Percentiles rank a stretch among this genome's conserved stretches.
Conservation (phyloP, 1,284 basidiomycete genomes). For the Sutorius eximius region DNA sequence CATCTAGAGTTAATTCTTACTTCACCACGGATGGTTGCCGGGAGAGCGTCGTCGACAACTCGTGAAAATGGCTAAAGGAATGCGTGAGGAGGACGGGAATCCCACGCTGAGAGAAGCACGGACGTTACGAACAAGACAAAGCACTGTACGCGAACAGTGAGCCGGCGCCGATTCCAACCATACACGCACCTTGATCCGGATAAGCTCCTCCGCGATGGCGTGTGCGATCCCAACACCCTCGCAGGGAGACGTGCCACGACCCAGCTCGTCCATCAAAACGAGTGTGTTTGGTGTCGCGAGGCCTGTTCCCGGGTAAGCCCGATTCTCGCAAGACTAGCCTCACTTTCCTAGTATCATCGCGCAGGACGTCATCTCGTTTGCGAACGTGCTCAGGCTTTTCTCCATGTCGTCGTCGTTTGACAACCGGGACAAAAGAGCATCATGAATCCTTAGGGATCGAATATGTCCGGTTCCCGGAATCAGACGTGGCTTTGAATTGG, state of each 20-base stretch:
- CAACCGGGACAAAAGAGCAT: slow-evolving; percentile 80
- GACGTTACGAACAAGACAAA: slow-evolving; percentile 91
- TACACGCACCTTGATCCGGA: slow-evolving; percentile 61
- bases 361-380: slow-evolving; percentile 86
- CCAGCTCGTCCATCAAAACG: slow-evolving; percentile 89
- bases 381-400: slow-evolving; percentile 88
- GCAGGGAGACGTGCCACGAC: slow-evolving; percentile 81
- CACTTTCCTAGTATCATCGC: slow-evolving; percentile 80
- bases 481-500: neutral
- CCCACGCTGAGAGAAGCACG: slow-evolving; percentile 21
- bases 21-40: slow-evolving; percentile 72
- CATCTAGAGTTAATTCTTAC: slow-evolving; percentile 44
- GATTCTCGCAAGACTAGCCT: neutral
- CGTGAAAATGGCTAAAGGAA: slow-evolving; percentile 62
- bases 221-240: slow-evolving; percentile 91
- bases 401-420: slow-evolving; percentile 93
- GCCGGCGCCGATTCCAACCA: neutral
- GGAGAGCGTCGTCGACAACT: slow-evolving; percentile 69
- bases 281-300: slow-evolving; percentile 74
- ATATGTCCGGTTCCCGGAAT: neutral
- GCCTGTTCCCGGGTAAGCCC: slow-evolving; percentile 42
- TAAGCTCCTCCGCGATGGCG: slow-evolving; percentile 88
- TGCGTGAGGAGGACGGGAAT: neutral
- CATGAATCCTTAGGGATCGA: slow-evolving; percentile 59
- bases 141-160: slow-evolving; percentile 45